Base-by-base conservation (phyloP, 164 flowering plant genomes). In the Platanus orientalis region DNA sequence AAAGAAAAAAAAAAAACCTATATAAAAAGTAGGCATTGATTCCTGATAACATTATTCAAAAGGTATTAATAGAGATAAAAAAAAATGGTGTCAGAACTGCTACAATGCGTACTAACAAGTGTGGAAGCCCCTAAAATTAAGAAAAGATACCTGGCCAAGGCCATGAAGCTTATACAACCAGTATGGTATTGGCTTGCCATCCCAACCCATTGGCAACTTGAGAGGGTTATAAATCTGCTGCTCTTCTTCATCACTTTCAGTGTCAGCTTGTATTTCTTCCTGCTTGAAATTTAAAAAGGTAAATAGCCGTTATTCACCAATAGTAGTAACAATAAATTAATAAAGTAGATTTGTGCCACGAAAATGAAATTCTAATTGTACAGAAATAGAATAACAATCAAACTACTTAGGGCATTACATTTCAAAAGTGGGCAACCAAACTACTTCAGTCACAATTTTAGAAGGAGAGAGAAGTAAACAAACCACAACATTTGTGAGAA, bases 131-230 rank as follows among this genome's bases (percentile, higher is more conserved):
- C 61, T 62, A 40, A 1, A 54, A 58, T 19, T 12, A 7, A 60
- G 13, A 7, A 34, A 56, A 9, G 11, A 32, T 73, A 92, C 96
- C 98, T 95, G 97, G 24, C 96, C 99, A 71, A 95, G 97, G 62
- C 98, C 99, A 79, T 95, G 98, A 75, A 95, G 98, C 79, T 95
- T 95, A 68, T 95, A 95, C 30, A 95, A 78, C 99, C 99, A 95
- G 72, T 95, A 92, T 25, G 99, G 99, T 62, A 92, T 95, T 56
- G 98, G 98, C 68, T 90, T 95, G 58, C 98, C 98, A 81, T 95
- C 99, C 91, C 92, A 92, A 57, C 96, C 98, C 96, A 95, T 88
- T 25, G 99, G 98, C 80, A 95, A 65, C 72, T 95, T 95, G 26
- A 95, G 84, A 64, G 99, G 99, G 80, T 92, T 92, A 74, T 95